Evolutionary conservation across 768 basidiomycete species (phyloP).

Genomic region (Russula virescens): DNA sequence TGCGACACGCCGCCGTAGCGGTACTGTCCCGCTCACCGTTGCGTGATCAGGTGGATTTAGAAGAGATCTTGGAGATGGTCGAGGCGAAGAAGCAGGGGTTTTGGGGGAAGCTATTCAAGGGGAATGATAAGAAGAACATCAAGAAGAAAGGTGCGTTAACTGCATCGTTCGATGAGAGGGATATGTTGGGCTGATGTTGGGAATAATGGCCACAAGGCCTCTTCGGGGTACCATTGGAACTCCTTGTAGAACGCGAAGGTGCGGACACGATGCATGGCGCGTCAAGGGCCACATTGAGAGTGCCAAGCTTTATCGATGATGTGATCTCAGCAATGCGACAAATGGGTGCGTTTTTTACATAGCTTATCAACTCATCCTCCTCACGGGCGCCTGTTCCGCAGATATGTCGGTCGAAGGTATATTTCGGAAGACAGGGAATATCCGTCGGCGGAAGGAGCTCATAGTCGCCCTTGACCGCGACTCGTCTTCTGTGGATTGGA

Average conservation of each 20-base stretch:
- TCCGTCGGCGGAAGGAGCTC: conserved; percentile 84
- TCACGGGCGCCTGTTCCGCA: conserved; percentile 30
- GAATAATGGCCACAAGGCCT: conserved; percentile 51
- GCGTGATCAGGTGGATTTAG: conserved; percentile 78
- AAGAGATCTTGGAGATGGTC: conserved; percentile 89
- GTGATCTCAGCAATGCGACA: conserved; percentile 97
- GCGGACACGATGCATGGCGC: conserved; percentile 93
- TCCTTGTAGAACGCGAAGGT: conserved; percentile 90
- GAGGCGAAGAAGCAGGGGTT: conserved; percentile 91
- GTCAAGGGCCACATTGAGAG: conserved; percentile 73
- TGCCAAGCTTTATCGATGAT: conserved; percentile 98
- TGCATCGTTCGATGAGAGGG: not conserved
- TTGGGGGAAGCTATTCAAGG: conserved; percentile 94
- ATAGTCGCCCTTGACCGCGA: conserved; percentile 95
- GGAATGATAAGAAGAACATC: conserved; percentile 81
- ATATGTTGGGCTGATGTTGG: conserved; percentile 16
- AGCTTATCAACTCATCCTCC: conserved; percentile 4
- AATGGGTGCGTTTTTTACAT: conserved; percentile 69
- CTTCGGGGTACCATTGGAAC: conserved; percentile 88
- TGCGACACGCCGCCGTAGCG: conserved; percentile 87
- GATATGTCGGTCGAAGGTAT: conserved; percentile 99
- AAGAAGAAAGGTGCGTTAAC: conserved; percentile 72
- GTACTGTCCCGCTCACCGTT: conserved; percentile 72
- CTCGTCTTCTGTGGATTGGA: conserved; percentile 82
- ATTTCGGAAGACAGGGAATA: conserved; percentile 98